Evolutionary conservation across 1,139 yeast genomes (phyloP).

Genomic region (Geotrichum aggregatum): DNA sequence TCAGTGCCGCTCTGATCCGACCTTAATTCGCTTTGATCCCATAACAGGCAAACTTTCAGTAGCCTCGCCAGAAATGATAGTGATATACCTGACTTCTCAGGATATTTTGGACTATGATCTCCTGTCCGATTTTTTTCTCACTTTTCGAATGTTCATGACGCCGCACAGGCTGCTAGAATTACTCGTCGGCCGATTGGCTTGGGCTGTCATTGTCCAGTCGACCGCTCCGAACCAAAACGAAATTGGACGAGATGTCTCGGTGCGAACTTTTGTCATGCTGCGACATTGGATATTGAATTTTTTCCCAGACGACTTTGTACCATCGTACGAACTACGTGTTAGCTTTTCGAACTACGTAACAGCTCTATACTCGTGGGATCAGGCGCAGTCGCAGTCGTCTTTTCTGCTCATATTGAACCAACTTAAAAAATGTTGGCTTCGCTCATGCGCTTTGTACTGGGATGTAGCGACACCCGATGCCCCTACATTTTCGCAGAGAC

Average conservation of each 20-base stretch:
- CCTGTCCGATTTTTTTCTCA: conserved; percentile 78
- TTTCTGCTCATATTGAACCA: conserved; percentile 36
- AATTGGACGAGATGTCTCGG: conserved; percentile 64
- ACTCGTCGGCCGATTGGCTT: conserved; percentile 60
- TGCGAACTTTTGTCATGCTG: conserved; percentile 79
- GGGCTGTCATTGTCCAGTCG: conserved; percentile 52
- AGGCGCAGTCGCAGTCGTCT: conserved; percentile 29
- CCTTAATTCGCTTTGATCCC: conserved; percentile 14
- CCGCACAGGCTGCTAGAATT: conserved; percentile 56
- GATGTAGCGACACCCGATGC: conserved; percentile 26
- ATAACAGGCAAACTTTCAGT: conserved; percentile 11
- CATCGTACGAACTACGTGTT: conserved; percentile 35
- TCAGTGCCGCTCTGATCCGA: conserved; percentile 8
- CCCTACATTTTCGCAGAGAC: conserved; percentile 19
- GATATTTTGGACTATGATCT: conserved; percentile 71
- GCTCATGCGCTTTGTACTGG: conserved; percentile 38
- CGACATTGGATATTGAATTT: conserved; percentile 79
- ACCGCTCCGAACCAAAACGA: conserved; percentile 37
- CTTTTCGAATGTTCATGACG: conserved; percentile 68
- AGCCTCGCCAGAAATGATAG: conserved; percentile 46
- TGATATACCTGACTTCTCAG: conserved; percentile 76
- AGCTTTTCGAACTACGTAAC: conserved; percentile 34
- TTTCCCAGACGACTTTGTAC: conserved; percentile 42
- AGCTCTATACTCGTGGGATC: conserved; percentile 31
- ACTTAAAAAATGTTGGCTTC: conserved; percentile 39